Conservation (phyloP, 2,329 filamentous ascomycete genomes). For the Aspergillus alliaceus region DNA sequence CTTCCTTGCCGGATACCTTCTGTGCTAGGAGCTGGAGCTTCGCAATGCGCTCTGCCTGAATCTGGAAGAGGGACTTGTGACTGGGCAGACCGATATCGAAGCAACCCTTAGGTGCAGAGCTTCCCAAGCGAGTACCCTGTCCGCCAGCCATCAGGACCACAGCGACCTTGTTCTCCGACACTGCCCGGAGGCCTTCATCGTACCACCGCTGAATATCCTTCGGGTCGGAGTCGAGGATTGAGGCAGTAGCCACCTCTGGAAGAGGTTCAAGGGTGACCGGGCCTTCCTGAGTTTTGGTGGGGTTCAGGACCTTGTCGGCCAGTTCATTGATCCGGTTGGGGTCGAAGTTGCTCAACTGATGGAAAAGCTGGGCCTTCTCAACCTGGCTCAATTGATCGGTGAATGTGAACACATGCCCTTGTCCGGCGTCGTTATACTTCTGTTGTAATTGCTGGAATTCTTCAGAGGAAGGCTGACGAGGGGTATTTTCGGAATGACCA, state of each 20-base stretch:
- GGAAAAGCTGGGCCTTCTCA: conserved; percentile 76
- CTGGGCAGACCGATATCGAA: conserved; percentile 94
- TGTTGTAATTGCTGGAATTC: conserved; percentile 67
- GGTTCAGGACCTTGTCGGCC: conserved; percentile 77
- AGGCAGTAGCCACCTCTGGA: conserved; percentile 80
- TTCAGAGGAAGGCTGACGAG: conserved; percentile 59
- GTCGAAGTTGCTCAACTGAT: conserved; percentile 79
- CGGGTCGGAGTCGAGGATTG: conserved; percentile 82
- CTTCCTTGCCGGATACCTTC: conserved; percentile 62
- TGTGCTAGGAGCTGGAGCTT: conserved; percentile 81
- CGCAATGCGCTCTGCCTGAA: conserved; percentile 90
- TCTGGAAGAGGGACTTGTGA: conserved; percentile 92
- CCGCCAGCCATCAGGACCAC: conserved; percentile 97
- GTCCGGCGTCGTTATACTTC: conserved; percentile 71
- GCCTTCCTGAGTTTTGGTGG: conserved; percentile 58
- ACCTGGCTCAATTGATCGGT: conserved; percentile 73
- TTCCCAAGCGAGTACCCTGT: conserved; percentile 91
- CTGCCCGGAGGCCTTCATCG: conserved; percentile 63
- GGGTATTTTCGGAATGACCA: conserved; percentile 37
- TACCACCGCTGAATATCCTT: conserved; percentile 84
- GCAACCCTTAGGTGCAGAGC: conserved; percentile 94
- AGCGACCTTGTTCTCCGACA: conserved; percentile 68
- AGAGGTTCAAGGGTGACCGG: conserved; percentile 74
- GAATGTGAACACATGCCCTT: conserved; percentile 83
- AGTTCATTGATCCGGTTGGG: conserved; percentile 86